Base-by-base conservation (phyloP, 768 basidiomycete genomes). In the Filobasidium floriforme region DNA sequence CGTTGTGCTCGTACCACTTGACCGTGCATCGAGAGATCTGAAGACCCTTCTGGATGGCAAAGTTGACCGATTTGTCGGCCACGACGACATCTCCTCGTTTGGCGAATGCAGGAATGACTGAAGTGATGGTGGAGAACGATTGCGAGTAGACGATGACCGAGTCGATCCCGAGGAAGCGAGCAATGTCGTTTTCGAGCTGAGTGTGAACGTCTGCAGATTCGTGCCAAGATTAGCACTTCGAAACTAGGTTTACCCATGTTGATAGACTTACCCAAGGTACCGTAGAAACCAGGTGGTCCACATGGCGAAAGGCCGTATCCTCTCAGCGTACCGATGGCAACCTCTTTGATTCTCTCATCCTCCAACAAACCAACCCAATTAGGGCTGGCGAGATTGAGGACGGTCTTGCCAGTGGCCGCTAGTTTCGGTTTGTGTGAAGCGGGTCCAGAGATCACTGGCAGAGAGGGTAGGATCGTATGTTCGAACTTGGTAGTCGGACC, bases 31-130 rank as follows among this genome's bases (percentile, higher is more conserved):
- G 87, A 22, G 88, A 89, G 67, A 97, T 91, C 76, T 94, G 89
- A 32, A 98, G 86, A 19, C 94, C 96, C 79, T 92, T 94, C 77
- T 97, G 93, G 63, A 97, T 89, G 18, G 90, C 87, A 77, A 98
- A 92, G 79, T 89, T 94, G 71, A 92, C 87, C n/a, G 87, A 85
- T n/a, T 91, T 86, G 79, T 99, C 94, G 3, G 92, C 92, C n/a
- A 99, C 89, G 73, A 99, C 93, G 73, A 99, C 86, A 73, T 99
- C 94, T 1, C 92, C 93, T 68, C 94, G 86, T 77, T 99, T 98
- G 82, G 89, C 90, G 80, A 98, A 99, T 0, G 96, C 90, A 0
- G 96, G 91, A 67, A 98, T 96, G 73, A 93, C 91, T 18, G 92
- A 94, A 3, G 89, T 86, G 69, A 91, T 86, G 63, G 92, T 91